A percentile compares a stretch with the other conserved stretches of the same genome.
These are phyloP conservation scores for Pyricularia pennisetigena DNA, from an alignment of 2,329 filamentous ascomycete species.

Conservation along the genomic window DNA sequence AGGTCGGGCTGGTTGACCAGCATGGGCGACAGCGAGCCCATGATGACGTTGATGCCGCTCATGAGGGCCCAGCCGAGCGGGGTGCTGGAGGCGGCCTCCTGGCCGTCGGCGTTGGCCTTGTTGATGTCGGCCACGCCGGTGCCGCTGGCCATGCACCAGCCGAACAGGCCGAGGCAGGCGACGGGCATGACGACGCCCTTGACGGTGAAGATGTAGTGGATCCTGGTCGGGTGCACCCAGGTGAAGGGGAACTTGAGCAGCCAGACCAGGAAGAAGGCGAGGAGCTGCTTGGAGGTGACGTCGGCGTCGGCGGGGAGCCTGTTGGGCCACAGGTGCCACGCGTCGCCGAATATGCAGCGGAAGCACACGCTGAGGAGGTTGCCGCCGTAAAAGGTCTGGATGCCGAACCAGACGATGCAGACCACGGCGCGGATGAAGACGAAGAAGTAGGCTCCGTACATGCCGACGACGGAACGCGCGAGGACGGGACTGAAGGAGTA, in stretches of 20 bases:
- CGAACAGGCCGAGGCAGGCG: conserved; percentile 24
- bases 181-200: conserved; percentile 19
- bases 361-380: conserved; percentile 6
- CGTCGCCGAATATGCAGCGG: conserved; percentile 3
- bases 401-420: conserved; percentile 17
- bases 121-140: conserved; percentile 16
- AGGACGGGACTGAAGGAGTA: conserved; percentile 18
- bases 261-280: conserved; percentile 28
- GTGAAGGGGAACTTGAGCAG: conserved; percentile 19
- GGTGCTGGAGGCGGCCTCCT: conserved; percentile 14
- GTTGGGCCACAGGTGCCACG: conserved; percentile 22
- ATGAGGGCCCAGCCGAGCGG: conserved; percentile 26
- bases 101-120: conserved; percentile 17
- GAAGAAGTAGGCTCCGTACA: conserved; percentile 31
- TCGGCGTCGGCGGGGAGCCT: conserved; percentile 18
- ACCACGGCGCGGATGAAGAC: conserved; percentile 23
- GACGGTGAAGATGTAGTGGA: conserved; percentile 17
- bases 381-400: conserved; percentile 8
- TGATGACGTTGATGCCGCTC: conserved; percentile 25
- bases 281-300: conserved; percentile 22
- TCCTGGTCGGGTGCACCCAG: conserved; percentile 20
- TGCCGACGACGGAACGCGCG: conserved; percentile 26
- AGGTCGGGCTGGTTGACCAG: conserved; percentile 25
- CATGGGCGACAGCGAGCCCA: conserved; percentile 23
- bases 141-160: conserved; percentile 21